Conservation (phyloP, 2,329 filamentous ascomycete species). For the Cladosporium sp. region DNA sequence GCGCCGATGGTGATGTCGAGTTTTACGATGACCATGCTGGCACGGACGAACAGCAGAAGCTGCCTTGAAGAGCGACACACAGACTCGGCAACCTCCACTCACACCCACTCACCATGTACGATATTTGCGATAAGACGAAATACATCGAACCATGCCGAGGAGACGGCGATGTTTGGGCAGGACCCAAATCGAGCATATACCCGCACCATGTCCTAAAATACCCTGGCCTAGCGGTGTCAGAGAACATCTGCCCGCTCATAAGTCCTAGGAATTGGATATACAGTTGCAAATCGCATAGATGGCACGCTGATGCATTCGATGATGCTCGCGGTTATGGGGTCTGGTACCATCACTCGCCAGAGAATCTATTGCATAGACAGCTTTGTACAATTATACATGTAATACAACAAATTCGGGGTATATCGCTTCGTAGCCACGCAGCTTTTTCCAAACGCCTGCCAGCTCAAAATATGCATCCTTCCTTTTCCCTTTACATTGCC, state of each 20-base stretch:
- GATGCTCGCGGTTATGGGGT: too few relatives aligned
- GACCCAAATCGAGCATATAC: too few relatives aligned
- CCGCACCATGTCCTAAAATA: too few relatives aligned
- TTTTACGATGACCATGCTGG: conserved; percentile 68
- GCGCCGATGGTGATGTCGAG: conserved; percentile 80
- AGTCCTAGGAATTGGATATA: too few relatives aligned
- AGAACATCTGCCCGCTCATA: too few relatives aligned
- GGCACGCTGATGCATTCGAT: too few relatives aligned
- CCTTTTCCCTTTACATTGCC: neutral
- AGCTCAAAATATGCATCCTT: neutral
- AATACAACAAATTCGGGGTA: neutral
- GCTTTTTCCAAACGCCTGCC: neutral
- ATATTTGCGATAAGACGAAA: too few relatives aligned
- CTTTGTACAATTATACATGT: neutral
- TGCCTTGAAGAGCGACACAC: neutral
- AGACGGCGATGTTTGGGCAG: too few relatives aligned
- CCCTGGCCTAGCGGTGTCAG: too few relatives aligned
- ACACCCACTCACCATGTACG: neutral
- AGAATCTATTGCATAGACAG: neutral
- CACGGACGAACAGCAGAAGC: neutral
- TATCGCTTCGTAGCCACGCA: neutral
- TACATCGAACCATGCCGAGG: too few relatives aligned
- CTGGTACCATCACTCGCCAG: too few relatives aligned
- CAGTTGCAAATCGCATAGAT: too few relatives aligned
- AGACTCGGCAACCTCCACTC: neutral